Evolutionary conservation across 2,329 filamentous ascomycete species (phyloP).

Genomic region (Diaporthe citrichinensis): DNA sequence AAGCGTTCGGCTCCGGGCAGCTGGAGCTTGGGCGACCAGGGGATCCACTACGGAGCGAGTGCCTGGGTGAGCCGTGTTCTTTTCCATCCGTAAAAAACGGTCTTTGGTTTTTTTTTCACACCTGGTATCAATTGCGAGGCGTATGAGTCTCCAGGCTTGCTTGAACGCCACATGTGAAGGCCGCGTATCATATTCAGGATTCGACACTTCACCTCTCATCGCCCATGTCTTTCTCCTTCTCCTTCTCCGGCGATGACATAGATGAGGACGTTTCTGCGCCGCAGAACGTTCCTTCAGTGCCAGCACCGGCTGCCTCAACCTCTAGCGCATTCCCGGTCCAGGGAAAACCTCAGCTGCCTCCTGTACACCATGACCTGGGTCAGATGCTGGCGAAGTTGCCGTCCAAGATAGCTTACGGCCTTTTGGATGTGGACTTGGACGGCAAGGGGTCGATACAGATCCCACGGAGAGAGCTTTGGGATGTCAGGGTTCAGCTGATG

Average conservation of each 20-base stretch:
- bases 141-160: not conserved
- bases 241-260: slow-evolving; percentile 76
- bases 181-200: not conserved
- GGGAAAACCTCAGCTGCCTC: slow-evolving; percentile 71
- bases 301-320: slow-evolving; percentile 45
- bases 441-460: slow-evolving; percentile 67
- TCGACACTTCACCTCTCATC: not conserved
- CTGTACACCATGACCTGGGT: slow-evolving; percentile 64
- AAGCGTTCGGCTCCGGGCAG: slow-evolving; percentile 22
- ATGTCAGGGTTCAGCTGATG: slow-evolving; percentile 86
- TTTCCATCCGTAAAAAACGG: slow-evolving; percentile 20
- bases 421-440: slow-evolving; percentile 72
- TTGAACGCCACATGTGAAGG: not conserved
- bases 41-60: too few species aligned
- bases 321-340: slow-evolving; percentile 72
- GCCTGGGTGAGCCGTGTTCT: not conserved
- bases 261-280: slow-evolving; percentile 58
- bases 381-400: slow-evolving; percentile 73
- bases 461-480: slow-evolving; percentile 84
- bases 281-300: slow-evolving; percentile 16
- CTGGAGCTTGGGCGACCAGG: not conserved
- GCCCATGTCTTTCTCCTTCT: slow-evolving; percentile 70
- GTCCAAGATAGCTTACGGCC: slow-evolving; percentile 80
- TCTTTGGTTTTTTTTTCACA: slow-evolving; percentile 13
- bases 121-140: too few species aligned